Conservation (phyloP, 1,284 basidiomycete species). For the Cryptococcus sp. region DNA sequence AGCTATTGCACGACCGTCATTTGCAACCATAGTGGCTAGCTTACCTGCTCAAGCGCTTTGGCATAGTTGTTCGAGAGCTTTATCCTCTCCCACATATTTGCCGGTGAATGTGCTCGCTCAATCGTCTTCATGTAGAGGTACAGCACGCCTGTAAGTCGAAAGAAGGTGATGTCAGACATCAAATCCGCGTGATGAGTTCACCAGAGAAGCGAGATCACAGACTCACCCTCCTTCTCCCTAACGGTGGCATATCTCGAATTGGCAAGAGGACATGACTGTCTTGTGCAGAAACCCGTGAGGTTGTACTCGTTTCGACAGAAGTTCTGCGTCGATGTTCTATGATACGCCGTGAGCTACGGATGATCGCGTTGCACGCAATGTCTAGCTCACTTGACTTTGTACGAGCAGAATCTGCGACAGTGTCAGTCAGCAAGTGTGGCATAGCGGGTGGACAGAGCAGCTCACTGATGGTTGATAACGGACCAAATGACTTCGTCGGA, state of each 20-base stretch:
- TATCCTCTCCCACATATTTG: constrained; percentile 96
- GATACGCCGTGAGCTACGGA: background rate
- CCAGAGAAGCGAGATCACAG: too few relatives aligned
- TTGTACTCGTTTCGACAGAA: constrained; percentile 99
- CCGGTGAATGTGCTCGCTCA: constrained; percentile 92
- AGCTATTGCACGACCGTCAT: too few relatives aligned
- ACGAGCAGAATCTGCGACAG: constrained; percentile 69
- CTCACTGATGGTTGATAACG: constrained; percentile 80
- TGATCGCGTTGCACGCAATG: background rate
- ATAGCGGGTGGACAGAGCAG: constrained; percentile 5
- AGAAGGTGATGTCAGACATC: background rate
- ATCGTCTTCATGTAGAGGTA: constrained; percentile 99
- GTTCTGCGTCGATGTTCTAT: constrained; percentile 87
- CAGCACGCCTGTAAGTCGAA: constrained; percentile 64
- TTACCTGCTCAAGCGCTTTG: constrained; percentile 88
- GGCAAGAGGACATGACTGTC: constrained; percentile 94
- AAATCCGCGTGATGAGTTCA: background rate
- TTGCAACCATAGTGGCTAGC: constrained; percentile 15
- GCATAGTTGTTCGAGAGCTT: constrained; percentile 92
- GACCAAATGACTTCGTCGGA: constrained; percentile 96
- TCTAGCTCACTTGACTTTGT: constrained; percentile 89
- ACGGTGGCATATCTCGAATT: constrained; percentile 98
- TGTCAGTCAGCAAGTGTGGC: constrained; percentile 9
- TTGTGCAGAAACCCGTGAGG: constrained; percentile 93
- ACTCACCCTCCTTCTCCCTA: constrained; percentile 84